A percentile compares a stretch with the other conserved stretches of the same genome.
These are phyloP conservation scores for Chalaropsis ovoidea DNA, from an alignment of 2,329 filamentous ascomycete species.

Conservation along the genomic window DNA sequence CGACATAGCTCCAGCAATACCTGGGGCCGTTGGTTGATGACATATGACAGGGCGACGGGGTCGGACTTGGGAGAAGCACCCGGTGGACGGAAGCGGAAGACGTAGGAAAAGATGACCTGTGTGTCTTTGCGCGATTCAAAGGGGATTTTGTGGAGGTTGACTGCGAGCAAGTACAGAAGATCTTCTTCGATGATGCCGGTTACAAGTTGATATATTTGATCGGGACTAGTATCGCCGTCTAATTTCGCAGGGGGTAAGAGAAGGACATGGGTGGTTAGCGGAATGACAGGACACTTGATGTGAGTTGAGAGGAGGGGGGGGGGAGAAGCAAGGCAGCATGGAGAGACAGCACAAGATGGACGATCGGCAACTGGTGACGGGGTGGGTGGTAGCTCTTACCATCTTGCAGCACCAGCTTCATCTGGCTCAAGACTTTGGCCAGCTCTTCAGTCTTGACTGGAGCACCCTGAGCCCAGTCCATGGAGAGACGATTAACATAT, in stretches of 20 bases:
- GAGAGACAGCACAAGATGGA: background rate
- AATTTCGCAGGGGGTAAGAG: background rate
- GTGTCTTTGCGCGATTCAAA: slow-evolving; percentile 96
- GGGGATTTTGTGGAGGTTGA: slow-evolving; percentile 71
- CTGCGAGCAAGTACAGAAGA: slow-evolving; percentile 71
- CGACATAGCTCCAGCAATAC: slow-evolving; percentile 80
- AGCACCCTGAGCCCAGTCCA: slow-evolving; percentile 26
- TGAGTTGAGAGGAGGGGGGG: background rate
- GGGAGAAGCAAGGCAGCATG: background rate
- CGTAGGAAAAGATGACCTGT: slow-evolving; percentile 89
- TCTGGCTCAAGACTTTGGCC: slow-evolving; percentile 72
- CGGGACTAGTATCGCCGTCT: slow-evolving; percentile 80
- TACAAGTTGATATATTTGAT: slow-evolving; percentile 79
- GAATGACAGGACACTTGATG: background rate
- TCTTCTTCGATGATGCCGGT: slow-evolving; percentile 80
- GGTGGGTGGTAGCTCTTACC: slow-evolving; percentile 44
- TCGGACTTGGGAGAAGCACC: slow-evolving; percentile 58
- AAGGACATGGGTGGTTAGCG: slow-evolving; percentile 22
- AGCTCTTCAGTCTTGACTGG: slow-evolving; percentile 66
- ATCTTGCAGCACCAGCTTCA: slow-evolving; percentile 88
- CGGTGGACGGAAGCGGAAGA: slow-evolving; percentile 76
- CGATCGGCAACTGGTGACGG: background rate
- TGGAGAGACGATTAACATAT: slow-evolving; percentile 27
- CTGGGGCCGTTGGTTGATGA: slow-evolving; percentile 75
- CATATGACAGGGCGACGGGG: slow-evolving; percentile 77